A percentile compares a stretch with the other conserved stretches of the same genome.
phyloP scores from a whole-genome alignment of 2,329 filamentous ascomycete species.

The Ascocoryne sarcoides region DNA sequence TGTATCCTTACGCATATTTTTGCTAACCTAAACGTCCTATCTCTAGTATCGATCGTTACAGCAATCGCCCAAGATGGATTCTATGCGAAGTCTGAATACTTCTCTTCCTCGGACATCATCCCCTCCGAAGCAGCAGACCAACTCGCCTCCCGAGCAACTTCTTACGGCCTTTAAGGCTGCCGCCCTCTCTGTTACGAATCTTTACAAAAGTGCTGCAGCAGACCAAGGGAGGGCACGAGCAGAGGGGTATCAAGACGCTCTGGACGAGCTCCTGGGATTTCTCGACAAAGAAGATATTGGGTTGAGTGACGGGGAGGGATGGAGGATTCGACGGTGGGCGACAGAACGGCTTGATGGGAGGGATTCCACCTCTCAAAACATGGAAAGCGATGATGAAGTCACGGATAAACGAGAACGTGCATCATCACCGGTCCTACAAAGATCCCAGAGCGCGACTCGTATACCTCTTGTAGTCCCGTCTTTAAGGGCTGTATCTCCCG shows the following conservation, averaged over 20 bases:
- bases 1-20: no score
- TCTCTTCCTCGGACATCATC: conserved; percentile 44
- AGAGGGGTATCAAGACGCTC: conserved; percentile 86
- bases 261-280: conserved; percentile 82
- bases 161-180: conserved; percentile 87
- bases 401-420: conserved; percentile 50
- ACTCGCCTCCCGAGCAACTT: conserved; percentile 50
- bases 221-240: conserved; percentile 67
- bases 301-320: conserved; percentile 68
- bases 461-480: background rate
- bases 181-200: conserved; percentile 86
- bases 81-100: conserved; percentile 54
- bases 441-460: conserved; percentile 37
- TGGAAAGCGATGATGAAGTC: conserved; percentile 61
- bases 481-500: conserved; percentile 15
- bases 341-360: conserved; percentile 61
- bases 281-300: conserved; percentile 77
- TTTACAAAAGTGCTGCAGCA: conserved; percentile 84
- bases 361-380: conserved; percentile 42
- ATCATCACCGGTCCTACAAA: conserved; percentile 49
- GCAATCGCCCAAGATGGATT: conserved; percentile 41
- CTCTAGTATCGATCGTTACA: no score
- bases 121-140: conserved; percentile 33
- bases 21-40: no score
- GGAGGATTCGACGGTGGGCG: conserved; percentile 53